A percentile compares a stretch with the other conserved stretches of the same genome.
These are phyloP conservation scores for Euclidium syriacum DNA, from an alignment of 345 rosid genomes.

Conservation along the genomic window DNA sequence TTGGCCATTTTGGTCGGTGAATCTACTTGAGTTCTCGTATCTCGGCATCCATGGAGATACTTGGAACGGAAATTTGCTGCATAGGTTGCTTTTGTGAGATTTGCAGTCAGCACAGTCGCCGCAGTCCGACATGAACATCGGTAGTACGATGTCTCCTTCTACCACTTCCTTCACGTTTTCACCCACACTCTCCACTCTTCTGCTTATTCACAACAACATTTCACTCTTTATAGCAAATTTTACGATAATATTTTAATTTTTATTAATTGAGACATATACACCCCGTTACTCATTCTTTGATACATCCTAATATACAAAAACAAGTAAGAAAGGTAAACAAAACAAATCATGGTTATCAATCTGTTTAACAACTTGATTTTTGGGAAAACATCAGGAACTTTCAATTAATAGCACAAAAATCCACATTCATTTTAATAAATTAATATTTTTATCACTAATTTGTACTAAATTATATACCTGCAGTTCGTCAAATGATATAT, in stretches of 20 bases:
- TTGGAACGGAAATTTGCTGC: slow-evolving; percentile 61
- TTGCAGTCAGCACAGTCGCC: slow-evolving; percentile 64
- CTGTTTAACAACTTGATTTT: too few relatives aligned
- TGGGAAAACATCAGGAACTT: too few relatives aligned
- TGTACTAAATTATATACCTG: too few relatives aligned
- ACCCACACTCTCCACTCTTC: slow-evolving; percentile 86
- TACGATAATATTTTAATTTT: background rate
- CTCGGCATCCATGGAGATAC: slow-evolving; percentile 80
- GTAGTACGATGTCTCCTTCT: slow-evolving; percentile 68
- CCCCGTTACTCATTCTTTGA: too few relatives aligned
- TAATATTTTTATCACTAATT: too few relatives aligned
- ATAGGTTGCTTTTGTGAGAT: slow-evolving; percentile 71
- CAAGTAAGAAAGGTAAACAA: too few relatives aligned
- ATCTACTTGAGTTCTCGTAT: slow-evolving; percentile 56
- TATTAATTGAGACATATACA: too few relatives aligned
- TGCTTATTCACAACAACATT: slow-evolving; percentile 17
- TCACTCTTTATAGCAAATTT: background rate
- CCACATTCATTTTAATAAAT: too few relatives aligned
- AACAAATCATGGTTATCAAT: too few relatives aligned
- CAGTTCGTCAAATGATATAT: too few relatives aligned
- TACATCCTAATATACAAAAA: too few relatives aligned
- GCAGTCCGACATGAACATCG: slow-evolving; percentile 69
- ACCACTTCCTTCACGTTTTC: slow-evolving; percentile 52
- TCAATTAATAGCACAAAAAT: too few relatives aligned
- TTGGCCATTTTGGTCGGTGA: slow-evolving; percentile 69